Conservation (phyloP, 306 rosid genomes). For the Vigna hirtella region DNA sequence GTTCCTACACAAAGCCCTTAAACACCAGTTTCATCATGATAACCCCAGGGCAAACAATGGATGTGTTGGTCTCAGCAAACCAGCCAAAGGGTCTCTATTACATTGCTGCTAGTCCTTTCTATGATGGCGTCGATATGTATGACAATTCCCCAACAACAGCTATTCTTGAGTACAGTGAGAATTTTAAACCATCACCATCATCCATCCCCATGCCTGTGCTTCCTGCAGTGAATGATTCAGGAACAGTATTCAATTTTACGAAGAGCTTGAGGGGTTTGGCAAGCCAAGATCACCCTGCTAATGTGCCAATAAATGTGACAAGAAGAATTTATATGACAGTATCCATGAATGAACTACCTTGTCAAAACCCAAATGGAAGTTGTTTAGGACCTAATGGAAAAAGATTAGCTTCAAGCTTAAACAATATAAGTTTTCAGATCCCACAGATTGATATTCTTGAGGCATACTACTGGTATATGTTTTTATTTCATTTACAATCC, state of each 20-base stretch:
- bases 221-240: neutral
- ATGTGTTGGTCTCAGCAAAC: neutral
- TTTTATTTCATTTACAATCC: conserved; percentile 1
- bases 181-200: neutral
- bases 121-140: neutral
- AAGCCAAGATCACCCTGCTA: neutral
- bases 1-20: conserved; percentile 12
- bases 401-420: neutral
- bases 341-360: neutral
- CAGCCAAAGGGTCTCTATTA: conserved; percentile 21
- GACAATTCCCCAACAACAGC: conserved; percentile 8
- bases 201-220: conserved; percentile 5
- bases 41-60: conserved; percentile 8
- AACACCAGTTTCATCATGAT: conserved; percentile 24
- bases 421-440: neutral
- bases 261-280: conserved; percentile 12
- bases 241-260: neutral
- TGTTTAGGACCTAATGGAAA: conserved; percentile 19
- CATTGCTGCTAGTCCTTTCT: conserved; percentile 6
- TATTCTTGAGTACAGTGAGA: conserved; percentile 8
- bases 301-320: conserved; percentile 15
- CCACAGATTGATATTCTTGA: conserved; percentile 5
- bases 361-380: neutral
- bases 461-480: conserved; percentile 5
- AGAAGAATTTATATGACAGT: conserved; percentile 6